Conservation (phyloP, 2,329 filamentous ascomycete species). For the Verticillium zaregamsianum region DNA sequence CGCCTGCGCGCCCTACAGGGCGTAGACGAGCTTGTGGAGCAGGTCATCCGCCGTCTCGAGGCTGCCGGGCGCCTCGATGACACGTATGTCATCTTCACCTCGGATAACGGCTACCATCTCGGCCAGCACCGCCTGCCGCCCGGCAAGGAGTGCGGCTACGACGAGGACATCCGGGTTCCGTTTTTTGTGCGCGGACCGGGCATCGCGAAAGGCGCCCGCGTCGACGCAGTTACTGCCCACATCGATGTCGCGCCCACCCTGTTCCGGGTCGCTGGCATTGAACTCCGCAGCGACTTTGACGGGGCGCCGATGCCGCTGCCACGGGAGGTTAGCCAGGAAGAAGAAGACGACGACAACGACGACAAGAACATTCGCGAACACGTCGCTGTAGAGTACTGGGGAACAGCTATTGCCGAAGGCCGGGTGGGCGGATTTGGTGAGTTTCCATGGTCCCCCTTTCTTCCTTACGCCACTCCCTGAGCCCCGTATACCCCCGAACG, state of each 20-base stretch:
- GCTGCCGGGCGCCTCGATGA: conserved; percentile 57
- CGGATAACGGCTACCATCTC: conserved; percentile 59
- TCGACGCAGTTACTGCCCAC: conserved; percentile 52
- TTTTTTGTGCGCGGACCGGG: conserved; percentile 53
- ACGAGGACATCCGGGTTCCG: conserved; percentile 57
- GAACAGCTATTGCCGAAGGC: conserved; percentile 32
- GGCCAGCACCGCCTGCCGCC: conserved; percentile 55
- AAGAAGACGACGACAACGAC: conserved; percentile 17
- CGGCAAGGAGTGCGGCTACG: conserved; percentile 54
- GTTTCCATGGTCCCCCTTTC: neutral
- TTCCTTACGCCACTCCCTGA: too few species aligned
- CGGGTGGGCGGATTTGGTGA: conserved; percentile 18
- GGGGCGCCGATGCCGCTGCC: conserved; percentile 46
- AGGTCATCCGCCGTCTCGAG: conserved; percentile 36
- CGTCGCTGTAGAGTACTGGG: conserved; percentile 47
- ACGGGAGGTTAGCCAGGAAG: conserved; percentile 14
- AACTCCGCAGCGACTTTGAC: conserved; percentile 48
- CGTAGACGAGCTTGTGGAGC: conserved; percentile 51
- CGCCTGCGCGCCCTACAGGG: conserved; percentile 48
- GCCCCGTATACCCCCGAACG: too few species aligned
- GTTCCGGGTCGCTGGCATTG: conserved; percentile 38
- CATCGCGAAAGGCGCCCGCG: conserved; percentile 32
- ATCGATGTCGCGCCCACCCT: conserved; percentile 61
- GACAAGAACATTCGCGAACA: conserved; percentile 48
- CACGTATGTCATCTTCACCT: conserved; percentile 56